These are phyloP conservation scores for Rhodotorula sp. DNA, from an alignment of 1,284 basidiomycete genomes.

Conservation along the genomic window DNA sequence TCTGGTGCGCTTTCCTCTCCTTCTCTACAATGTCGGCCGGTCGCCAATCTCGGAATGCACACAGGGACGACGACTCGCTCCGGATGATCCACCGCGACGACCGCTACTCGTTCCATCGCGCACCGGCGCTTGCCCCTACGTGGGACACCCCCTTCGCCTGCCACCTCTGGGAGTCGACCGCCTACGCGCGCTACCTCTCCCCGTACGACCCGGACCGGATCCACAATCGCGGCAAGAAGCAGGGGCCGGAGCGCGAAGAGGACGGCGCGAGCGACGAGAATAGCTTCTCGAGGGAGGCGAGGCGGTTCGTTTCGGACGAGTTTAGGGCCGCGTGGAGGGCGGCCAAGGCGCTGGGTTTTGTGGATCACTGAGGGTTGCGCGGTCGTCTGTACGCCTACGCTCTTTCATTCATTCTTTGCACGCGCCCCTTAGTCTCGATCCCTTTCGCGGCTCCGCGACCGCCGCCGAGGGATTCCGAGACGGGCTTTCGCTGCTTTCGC, in stretches of 20 bases:
- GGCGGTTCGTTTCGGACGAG: conserved; percentile 21
- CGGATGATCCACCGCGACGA: conserved; percentile 24
- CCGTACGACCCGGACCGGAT: conserved; percentile 37
- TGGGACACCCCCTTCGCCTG: conserved; percentile 30
- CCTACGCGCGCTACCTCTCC: conserved; percentile 24
- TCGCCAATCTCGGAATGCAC: background rate
- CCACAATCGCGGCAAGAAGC: conserved; percentile 16
- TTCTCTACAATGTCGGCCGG: background rate
- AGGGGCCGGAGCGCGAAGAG: conserved; percentile 20
- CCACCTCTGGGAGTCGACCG: conserved; percentile 38
- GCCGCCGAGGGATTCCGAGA: no score
- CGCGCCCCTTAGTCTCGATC: no score
- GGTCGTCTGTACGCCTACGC: no score
- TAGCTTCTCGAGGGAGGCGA: conserved; percentile 27
- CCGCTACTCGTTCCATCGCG: conserved; percentile 18
- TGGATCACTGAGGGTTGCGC: background rate
- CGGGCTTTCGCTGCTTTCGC: no score
- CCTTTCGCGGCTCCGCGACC: no score
- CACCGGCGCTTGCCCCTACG: conserved; percentile 7
- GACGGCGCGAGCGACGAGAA: conserved; percentile 33
- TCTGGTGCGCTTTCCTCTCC: conserved; percentile 46
- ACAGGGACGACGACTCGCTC: conserved; percentile 40
- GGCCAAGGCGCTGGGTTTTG: conserved; percentile 13
- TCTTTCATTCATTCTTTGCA: background rate
- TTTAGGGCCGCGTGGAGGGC: conserved; percentile 25